These are phyloP conservation scores for Neurospora intermedia DNA, from an alignment of 495 filamentous ascomycete genomes.

Conservation along the genomic window DNA sequence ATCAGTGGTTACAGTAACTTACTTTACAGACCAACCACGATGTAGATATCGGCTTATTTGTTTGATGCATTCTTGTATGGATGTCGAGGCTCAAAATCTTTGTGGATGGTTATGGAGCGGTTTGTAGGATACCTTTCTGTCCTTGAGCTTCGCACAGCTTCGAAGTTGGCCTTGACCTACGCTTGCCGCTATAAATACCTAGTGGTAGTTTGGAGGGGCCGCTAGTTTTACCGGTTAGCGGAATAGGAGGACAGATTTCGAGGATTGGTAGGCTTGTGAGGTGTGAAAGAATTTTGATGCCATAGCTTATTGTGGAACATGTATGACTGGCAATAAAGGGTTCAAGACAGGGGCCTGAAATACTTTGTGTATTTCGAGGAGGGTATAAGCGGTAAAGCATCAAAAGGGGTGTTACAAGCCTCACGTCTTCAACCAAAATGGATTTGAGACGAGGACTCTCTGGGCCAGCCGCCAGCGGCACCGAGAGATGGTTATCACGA, in stretches of 20 bases:
- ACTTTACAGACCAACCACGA: no score
- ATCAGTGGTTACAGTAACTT: no score
- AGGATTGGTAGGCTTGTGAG: neutral
- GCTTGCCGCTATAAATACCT: neutral
- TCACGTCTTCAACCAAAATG: neutral
- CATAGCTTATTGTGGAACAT: neutral
- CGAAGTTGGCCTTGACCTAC: neutral
- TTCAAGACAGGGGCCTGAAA: neutral
- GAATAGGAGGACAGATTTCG: neutral
- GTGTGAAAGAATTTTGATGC: neutral
- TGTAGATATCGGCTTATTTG: no score
- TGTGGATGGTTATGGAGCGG: neutral
- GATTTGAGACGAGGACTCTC: neutral
- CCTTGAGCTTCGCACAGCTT: neutral
- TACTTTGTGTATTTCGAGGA: neutral
- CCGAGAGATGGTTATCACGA: neutral
- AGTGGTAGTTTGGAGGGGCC: neutral
- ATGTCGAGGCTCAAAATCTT: neutral
- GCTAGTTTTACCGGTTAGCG: neutral
- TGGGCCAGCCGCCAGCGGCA: neutral
- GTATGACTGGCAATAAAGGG: neutral
- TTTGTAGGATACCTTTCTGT: neutral
- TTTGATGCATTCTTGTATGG: neutral
- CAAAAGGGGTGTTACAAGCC: no score
- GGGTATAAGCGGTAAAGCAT: neutral